phyloP scores from a whole-genome alignment of 73 alveolate genomes.

The Breviolum minutum region DNA sequence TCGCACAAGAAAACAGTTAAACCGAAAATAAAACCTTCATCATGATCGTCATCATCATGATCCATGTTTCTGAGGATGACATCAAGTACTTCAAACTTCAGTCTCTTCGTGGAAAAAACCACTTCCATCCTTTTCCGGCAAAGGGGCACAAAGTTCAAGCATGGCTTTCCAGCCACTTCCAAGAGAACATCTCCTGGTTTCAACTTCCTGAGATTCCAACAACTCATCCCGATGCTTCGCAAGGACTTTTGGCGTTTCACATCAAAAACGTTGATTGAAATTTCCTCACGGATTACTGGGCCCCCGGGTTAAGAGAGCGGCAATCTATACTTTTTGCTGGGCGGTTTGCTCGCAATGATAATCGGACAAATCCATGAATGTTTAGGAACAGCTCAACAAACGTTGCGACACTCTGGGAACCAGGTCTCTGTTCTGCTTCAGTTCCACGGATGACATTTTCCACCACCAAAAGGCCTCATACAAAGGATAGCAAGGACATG shows the following conservation, averaged over 20 bases:
- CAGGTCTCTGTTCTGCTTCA: slow-evolving; percentile 71
- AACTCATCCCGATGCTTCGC: too few relatives aligned
- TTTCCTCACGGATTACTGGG: too few relatives aligned
- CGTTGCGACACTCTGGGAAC: background rate
- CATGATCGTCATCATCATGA: background rate
- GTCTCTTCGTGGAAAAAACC: background rate
- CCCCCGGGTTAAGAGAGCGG: too few relatives aligned
- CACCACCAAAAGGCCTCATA: slow-evolving; percentile 66
- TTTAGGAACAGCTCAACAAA: too few relatives aligned
- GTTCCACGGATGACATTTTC: slow-evolving; percentile 86
- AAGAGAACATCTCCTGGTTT: slow-evolving; percentile 84
- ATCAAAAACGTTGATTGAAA: too few relatives aligned
- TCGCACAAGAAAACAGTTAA: too few relatives aligned
- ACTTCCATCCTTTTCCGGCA: background rate
- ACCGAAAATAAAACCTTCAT: too few relatives aligned
- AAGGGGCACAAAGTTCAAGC: slow-evolving; percentile 77
- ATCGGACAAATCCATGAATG: too few relatives aligned
- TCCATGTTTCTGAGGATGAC: background rate
- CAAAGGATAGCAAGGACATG: background rate
- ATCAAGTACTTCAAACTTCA: background rate
- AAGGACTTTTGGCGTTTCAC: too few relatives aligned
- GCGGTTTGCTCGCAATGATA: too few relatives aligned
- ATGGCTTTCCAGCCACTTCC: slow-evolving; percentile 72
- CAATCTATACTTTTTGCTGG: background rate
- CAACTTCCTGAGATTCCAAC: slow-evolving; percentile 2